A percentile compares a stretch with the other conserved stretches of the same genome.
Evolutionary conservation across 1,284 basidiomycete genomes (phyloP).

Genomic region (Ganoderma sp.): DNA sequence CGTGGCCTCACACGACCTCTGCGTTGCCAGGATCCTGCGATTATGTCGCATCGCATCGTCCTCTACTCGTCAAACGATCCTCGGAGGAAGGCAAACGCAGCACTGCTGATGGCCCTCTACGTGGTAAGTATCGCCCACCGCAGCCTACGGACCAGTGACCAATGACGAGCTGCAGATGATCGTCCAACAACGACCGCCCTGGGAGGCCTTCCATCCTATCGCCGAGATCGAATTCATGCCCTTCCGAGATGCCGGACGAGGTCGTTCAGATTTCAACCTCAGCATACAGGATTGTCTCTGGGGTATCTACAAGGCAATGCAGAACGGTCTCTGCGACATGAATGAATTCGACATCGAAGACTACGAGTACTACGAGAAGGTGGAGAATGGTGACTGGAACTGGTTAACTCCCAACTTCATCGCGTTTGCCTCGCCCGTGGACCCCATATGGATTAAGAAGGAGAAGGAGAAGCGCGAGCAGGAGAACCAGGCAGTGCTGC

Average conservation of each 20-base stretch:
- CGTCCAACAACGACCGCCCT: constrained; percentile 89
- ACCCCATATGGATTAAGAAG: constrained; percentile 74
- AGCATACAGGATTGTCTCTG: constrained; percentile 94
- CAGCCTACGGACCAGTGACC: background rate
- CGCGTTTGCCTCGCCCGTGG: constrained; percentile 95
- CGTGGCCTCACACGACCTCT: constrained; percentile 24
- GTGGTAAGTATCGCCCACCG: constrained; percentile 60
- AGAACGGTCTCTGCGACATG: constrained; percentile 88
- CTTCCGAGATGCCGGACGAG: constrained; percentile 95
- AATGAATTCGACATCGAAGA: constrained; percentile 90
- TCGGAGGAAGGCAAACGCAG: constrained; percentile 91
- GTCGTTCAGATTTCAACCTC: constrained; percentile 91
- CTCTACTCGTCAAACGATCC: constrained; percentile 90
- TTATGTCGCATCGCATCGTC: constrained; percentile 75
- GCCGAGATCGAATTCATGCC: constrained; percentile 92
- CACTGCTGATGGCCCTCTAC: constrained; percentile 90
- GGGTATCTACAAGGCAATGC: constrained; percentile 94
- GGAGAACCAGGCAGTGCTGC: constrained; percentile 40
- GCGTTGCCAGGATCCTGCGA: constrained; percentile 65
- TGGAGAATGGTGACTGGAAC: constrained; percentile 98
- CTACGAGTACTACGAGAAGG: constrained; percentile 94
- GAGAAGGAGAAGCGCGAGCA: constrained; percentile 62
- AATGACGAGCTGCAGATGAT: constrained; percentile 73
- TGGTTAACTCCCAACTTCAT: constrained; percentile 93
- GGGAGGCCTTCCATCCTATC: constrained; percentile 93